phyloP scores from a whole-genome alignment of 2,329 filamentous ascomycete genomes.

The Stachybotrys chlorohalonatus region DNA sequence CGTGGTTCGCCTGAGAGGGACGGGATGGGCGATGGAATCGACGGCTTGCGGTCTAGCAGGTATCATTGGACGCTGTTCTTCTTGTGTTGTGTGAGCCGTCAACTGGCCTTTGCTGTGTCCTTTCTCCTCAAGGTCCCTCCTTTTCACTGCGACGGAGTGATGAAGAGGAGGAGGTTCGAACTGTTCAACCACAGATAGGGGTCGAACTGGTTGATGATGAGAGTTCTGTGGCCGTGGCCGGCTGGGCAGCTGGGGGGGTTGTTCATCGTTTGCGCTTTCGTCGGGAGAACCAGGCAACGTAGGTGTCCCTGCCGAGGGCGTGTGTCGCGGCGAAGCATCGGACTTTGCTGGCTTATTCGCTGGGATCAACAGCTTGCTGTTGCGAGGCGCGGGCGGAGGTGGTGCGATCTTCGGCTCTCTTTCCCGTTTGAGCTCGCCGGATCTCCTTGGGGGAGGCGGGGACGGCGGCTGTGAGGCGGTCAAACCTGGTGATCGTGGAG shows the following conservation, averaged over 20 bases:
- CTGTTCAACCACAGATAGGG: slow-evolving; percentile 10
- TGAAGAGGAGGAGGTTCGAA: slow-evolving; percentile 48
- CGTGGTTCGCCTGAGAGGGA: slow-evolving; percentile 6
- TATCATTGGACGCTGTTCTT: slow-evolving; percentile 36
- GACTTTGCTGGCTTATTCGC: slow-evolving; percentile 8
- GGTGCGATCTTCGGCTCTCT: slow-evolving; percentile 33
- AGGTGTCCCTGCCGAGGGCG: not conserved
- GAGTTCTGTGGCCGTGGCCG: slow-evolving; percentile 36
- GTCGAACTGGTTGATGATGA: slow-evolving; percentile 11
- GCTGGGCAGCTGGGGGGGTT: slow-evolving; percentile 38
- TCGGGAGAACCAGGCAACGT: slow-evolving; percentile 81
- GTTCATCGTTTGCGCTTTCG: slow-evolving; percentile 52
- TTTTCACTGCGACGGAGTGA: slow-evolving; percentile 33
- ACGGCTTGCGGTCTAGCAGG: slow-evolving; percentile 36
- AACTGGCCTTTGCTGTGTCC: slow-evolving; percentile 26
- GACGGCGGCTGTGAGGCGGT: slow-evolving; percentile 46
- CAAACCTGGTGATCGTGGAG: slow-evolving; percentile 35
- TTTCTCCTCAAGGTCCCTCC: slow-evolving; percentile 33
- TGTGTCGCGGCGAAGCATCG: not conserved
- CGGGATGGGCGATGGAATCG: slow-evolving; percentile 10
- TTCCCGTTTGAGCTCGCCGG: slow-evolving; percentile 47
- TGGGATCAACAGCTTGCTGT: slow-evolving; percentile 51
- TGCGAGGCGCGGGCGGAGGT: slow-evolving; percentile 72
- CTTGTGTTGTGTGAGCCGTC: slow-evolving; percentile 27
- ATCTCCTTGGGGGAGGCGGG: slow-evolving; percentile 54